phyloP scores from a whole-genome alignment of 208 protist species.

The Leishmania guyanensis region DNA sequence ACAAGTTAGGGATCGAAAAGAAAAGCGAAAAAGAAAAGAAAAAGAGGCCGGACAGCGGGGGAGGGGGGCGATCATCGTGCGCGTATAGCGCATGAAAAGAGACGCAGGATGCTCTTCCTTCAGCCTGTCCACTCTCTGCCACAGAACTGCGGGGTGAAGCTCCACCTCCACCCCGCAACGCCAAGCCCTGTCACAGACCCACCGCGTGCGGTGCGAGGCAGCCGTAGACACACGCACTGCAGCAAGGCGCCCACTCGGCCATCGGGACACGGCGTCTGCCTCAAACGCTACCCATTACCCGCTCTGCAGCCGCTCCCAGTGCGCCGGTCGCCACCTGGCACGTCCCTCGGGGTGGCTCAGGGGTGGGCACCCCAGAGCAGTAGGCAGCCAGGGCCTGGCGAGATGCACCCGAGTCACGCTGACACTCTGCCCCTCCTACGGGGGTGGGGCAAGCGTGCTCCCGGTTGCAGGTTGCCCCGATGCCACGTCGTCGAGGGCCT shows the following conservation, averaged over 20 bases:
- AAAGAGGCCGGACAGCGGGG: not conserved
- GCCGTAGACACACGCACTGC: not conserved
- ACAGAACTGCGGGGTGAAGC: not conserved
- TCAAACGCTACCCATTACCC: not conserved
- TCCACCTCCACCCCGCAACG: not conserved
- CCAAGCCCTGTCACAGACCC: not conserved
- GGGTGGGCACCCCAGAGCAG: not conserved
- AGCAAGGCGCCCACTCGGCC: not conserved
- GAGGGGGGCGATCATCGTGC: not conserved
- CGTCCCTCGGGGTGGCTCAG: not conserved
- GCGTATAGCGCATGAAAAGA: not conserved
- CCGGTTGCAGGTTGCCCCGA: not conserved
- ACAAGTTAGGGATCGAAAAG: not conserved
- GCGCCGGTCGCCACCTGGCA: not conserved
- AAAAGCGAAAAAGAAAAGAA: slow-evolving; percentile 5
- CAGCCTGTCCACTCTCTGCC: not conserved
- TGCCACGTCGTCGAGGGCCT: not conserved
- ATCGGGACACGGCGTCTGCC: not conserved
- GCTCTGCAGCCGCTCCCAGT: not conserved
- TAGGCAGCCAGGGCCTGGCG: not conserved
- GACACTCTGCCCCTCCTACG: not conserved
- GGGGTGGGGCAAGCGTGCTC: not conserved
- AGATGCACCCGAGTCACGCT: not conserved
- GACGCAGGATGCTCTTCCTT: not conserved
- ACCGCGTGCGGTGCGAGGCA: not conserved